A percentile compares a stretch with the other conserved stretches of the same genome.
Evolutionary conservation across 2,329 filamentous ascomycete species (phyloP).

Genomic region (Hypoxylon sp.): DNA sequence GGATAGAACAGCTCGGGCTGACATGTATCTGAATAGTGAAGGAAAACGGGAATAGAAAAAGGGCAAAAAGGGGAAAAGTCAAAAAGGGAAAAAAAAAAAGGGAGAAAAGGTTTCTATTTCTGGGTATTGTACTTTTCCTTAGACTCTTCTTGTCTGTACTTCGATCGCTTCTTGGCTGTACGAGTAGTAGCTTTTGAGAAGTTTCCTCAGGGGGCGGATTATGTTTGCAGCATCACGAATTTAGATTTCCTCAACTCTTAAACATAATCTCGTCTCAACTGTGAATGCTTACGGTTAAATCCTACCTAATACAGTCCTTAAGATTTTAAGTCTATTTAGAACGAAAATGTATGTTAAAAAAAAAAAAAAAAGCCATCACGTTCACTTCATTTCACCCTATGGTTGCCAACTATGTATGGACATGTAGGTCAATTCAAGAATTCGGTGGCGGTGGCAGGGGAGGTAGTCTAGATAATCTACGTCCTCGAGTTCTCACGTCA

Average conservation of each 20-base stretch:
- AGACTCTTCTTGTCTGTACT: not conserved
- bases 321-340: not conserved
- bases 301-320: not conserved
- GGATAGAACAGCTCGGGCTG: conserved; percentile 5
- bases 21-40: not conserved
- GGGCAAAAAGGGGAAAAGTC: not conserved
- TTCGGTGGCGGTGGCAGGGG: not conserved
- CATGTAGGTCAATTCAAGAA: not conserved
- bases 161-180: not conserved
- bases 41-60: not conserved
- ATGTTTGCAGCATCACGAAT: not conserved
- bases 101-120: not conserved
- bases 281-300: not conserved
- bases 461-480: not conserved
- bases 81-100: conserved; percentile 14
- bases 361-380: not conserved
- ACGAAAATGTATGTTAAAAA: not conserved
- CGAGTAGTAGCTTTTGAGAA: not conserved
- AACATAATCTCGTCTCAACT: not conserved
- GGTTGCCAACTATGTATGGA: not conserved
- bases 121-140: not conserved
- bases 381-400: not conserved
- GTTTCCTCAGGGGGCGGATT: not conserved
- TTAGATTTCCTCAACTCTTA: not conserved
- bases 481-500: not conserved